Base-by-base conservation (phyloP, 345 rosid species). In the Euphorbia lathyris region DNA sequence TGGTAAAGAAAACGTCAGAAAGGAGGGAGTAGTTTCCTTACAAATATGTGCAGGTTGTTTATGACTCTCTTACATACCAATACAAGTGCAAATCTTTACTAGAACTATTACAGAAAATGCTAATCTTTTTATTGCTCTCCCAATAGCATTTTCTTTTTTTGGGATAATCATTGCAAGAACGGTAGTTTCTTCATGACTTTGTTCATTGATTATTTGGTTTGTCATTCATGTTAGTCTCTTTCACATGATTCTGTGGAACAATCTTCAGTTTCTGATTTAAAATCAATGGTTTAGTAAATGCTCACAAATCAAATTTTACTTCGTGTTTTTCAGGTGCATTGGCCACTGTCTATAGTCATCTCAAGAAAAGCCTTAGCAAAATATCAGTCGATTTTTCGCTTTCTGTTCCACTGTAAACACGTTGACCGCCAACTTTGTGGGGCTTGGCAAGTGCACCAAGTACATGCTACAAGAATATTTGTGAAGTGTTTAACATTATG, bases 361-460 rank as follows among this genome's bases (percentile, higher is more conserved):
- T 90, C 99, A 76, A 90, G 88, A 80, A 88, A 90, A 82, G 90
- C 97, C 79, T 69, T 92, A 61, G 80, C 88, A 65, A 95, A 95
- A 81, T 95, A 95, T 75, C 93, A 90, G 85, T 81, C 92, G 76
- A 85, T 95, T 76, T 94, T 95, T 73, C 97, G 97, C 73, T 88
- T 85, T 82, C 82, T 95, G 59, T 95, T 95, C 70, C 96, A 85
- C 68, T 95, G 97, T 82, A 95, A 95, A 71, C 97, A 95, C 78
- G 93, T 92, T 66, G 97, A 95, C 66, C 97, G 97, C 69, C 97
- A 95, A 78, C 96, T 95, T 67, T 87, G 92, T 82, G 91, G 87
- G 74, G 88, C 99, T 56, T 95, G 98, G 99, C 99, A 95, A 75
- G 78, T 86, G 82, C 99, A 92, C 86, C 99, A 92, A 82, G 99